Evolutionary conservation across 139 green algal species (phyloP).

Genomic region (Picochlorum costavermella): DNA sequence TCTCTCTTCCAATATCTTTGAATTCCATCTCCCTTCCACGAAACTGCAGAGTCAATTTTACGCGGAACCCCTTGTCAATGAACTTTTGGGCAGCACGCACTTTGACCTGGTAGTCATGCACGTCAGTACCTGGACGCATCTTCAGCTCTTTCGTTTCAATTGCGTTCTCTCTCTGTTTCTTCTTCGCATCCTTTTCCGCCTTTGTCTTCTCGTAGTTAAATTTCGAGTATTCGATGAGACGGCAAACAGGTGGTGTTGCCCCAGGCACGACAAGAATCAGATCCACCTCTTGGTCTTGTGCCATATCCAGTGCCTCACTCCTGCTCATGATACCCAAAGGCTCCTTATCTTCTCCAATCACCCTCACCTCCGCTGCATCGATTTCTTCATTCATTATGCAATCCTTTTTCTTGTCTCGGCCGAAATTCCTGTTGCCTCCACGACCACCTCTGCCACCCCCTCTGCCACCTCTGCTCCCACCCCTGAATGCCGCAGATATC

Average conservation of each 20-base stretch:
- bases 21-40: slow-evolving; percentile 66
- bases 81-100: slow-evolving; percentile 56
- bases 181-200: slow-evolving; percentile 49
- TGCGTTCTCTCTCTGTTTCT: slow-evolving; percentile 45
- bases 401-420: neutral
- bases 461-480: neutral
- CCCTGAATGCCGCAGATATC: neutral
- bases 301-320: slow-evolving; percentile 31
- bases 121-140: slow-evolving; percentile 67
- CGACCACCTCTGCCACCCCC: slow-evolving; percentile 1
- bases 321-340: slow-evolving; percentile 42
- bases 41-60: slow-evolving; percentile 68
- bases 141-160: slow-evolving; percentile 75
- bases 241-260: slow-evolving; percentile 15
- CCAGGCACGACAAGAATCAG: slow-evolving; percentile 45
- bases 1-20: slow-evolving; percentile 46
- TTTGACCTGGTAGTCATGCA: slow-evolving; percentile 68
- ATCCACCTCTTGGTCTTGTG: slow-evolving; percentile 39
- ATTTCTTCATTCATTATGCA: slow-evolving; percentile 30
- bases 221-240: slow-evolving; percentile 58
- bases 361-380: slow-evolving; percentile 32
- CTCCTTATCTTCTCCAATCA: slow-evolving; percentile 43
- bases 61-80: slow-evolving; percentile 61
- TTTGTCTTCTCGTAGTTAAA: slow-evolving; percentile 71
- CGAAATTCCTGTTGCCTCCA: neutral